Base-by-base conservation (phyloP, 345 rosid species). In the Jatropha curcas region DNA sequence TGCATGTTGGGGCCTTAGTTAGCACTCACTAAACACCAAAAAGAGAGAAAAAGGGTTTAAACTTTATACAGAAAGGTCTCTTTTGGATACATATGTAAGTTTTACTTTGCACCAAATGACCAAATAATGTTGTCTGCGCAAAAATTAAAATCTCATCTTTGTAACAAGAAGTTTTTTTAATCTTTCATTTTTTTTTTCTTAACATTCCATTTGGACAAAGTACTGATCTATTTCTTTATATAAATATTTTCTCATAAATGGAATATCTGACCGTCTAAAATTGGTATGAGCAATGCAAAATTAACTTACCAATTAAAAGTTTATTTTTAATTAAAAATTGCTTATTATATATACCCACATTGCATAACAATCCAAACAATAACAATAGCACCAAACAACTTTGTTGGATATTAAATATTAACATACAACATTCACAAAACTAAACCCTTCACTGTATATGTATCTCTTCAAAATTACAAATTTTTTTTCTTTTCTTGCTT, bases 1-100 rank as follows among this genome's bases (percentile, higher is more conserved):
- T 7, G 25, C 41, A 5, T 7, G 63, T 35, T 61, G 25, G 5
- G 24, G 66, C 52, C 52, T 14, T 28, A 17, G 13, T 16, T 3
- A 14, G 51, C 13, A 8, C 17, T 46, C 20, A 43, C 6, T 22
- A 14, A 0, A 35, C 4, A 35, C 4, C 17, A 62, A 22, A 2
- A 27, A 0, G 5, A n/a, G n/a, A n/a, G n/a, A 2, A 27, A 31
- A 25, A 34, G 0, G 5, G 14, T 14, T 48, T 7, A 27, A 43
- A n/a, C 8, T 14, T 48, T 7, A 27, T 33, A n/a, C 8, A 25
- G 65, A 73, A 75, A 67, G 79, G 70, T 48, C 5, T 17, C 28
- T 66, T 80, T 75, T 75, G 80, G 68, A 65, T 73, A 56, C 70
- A 39, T 75, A 43, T 22, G 3, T 10, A 20, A 33, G 7, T 25